These are phyloP conservation scores for Cicer bijugum DNA, from an alignment of 306 rosid genomes.

Conservation along the genomic window DNA sequence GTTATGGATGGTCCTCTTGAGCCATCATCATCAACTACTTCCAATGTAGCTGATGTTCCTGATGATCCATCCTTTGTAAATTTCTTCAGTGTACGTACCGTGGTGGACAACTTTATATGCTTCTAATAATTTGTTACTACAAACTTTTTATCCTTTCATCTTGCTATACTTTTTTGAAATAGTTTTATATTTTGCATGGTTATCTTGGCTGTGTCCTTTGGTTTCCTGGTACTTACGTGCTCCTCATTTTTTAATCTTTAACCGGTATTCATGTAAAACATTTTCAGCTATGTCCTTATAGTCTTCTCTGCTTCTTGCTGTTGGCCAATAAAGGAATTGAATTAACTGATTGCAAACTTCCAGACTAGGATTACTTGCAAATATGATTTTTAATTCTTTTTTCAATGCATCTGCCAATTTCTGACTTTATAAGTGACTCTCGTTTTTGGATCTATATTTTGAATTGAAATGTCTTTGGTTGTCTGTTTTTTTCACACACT, in stretches of 20 bases:
- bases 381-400: constrained; percentile 26
- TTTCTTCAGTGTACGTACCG: constrained; percentile 62
- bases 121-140: constrained; percentile 10
- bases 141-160: not conserved
- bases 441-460: constrained; percentile 2
- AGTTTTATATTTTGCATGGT: constrained; percentile 6
- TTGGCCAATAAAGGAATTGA: constrained; percentile 15
- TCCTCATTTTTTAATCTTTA: not conserved
- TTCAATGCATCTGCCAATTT: constrained; percentile 22
- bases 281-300: constrained; percentile 11
- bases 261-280: constrained; percentile 8
- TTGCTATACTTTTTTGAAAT: constrained; percentile 20
- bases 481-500: not conserved
- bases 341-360: constrained; percentile 22
- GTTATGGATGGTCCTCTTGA: constrained; percentile 69
- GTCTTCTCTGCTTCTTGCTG: constrained; percentile 21
- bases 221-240: not conserved
- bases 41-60: constrained; percentile 56
- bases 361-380: constrained; percentile 8
- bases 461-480: constrained; percentile 14
- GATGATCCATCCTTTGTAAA: constrained; percentile 66
- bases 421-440: not conserved
- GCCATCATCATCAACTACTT: constrained; percentile 52
- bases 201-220: constrained; percentile 33
- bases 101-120: constrained; percentile 24